Percentiles rank a stretch among this genome's conserved stretches.
Evolutionary conservation across 768 basidiomycete species (phyloP).

Genomic region (Tricholoma furcatifolium): DNA sequence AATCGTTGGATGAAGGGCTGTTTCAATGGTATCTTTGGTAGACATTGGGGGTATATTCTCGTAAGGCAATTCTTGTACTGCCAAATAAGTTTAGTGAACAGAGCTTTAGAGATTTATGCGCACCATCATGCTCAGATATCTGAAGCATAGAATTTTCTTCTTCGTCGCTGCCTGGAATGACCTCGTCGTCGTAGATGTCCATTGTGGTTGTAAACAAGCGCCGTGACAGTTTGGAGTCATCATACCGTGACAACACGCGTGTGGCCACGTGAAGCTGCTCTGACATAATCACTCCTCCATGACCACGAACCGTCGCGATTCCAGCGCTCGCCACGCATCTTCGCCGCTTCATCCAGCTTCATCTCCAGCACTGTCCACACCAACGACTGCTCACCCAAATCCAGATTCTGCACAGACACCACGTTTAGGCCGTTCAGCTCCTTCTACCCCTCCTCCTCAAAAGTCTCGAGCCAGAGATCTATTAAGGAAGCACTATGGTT

Average conservation of each 20-base stretch:
- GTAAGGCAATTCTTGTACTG: background rate
- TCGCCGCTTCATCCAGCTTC: slow-evolving; percentile 47
- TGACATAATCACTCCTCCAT: slow-evolving; percentile 13
- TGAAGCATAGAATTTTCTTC: slow-evolving; percentile 21
- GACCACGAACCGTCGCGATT: slow-evolving; percentile 21
- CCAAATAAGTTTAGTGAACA: background rate
- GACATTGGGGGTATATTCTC: background rate
- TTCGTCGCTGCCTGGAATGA: slow-evolving; percentile 51
- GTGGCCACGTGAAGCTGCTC: background rate
- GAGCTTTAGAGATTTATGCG: background rate
- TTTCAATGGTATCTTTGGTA: slow-evolving; percentile 12
- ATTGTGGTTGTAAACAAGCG: slow-evolving; percentile 2
- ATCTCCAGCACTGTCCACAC: slow-evolving; percentile 29
- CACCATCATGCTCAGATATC: background rate
- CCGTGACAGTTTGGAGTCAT: slow-evolving; percentile 9
- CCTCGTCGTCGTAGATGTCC: slow-evolving; percentile 32
- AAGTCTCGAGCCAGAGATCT: slow-evolving; percentile 73
- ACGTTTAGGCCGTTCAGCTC: slow-evolving; percentile 24
- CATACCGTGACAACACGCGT: slow-evolving; percentile 17
- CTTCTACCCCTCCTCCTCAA: slow-evolving; percentile 32
- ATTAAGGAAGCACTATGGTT: slow-evolving; percentile 83
- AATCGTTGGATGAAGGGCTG: background rate
- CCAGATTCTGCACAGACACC: slow-evolving; percentile 19
- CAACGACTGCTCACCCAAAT: slow-evolving; percentile 19
- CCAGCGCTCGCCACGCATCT: slow-evolving; percentile 32